phyloP scores from a whole-genome alignment of 2,329 filamentous ascomycete genomes.

The Fusarium lateritium region DNA sequence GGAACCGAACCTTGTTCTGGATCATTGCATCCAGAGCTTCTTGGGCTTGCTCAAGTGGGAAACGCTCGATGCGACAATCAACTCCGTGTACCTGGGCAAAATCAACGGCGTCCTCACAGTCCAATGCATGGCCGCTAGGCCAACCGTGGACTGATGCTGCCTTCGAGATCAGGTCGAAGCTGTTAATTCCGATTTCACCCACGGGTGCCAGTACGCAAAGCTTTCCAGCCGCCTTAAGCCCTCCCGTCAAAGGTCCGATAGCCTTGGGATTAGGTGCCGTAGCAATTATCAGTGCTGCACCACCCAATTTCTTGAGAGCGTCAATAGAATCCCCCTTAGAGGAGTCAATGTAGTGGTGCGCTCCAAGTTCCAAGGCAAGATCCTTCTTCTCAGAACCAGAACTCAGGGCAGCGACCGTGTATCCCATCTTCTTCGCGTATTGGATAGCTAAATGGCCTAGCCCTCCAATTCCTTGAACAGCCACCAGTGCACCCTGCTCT shows the following conservation, averaged over 20 bases:
- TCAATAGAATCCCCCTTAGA: constrained; percentile 63
- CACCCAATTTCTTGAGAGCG: constrained; percentile 70
- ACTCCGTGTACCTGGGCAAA: constrained; percentile 75
- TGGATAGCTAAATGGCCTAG: constrained; percentile 84
- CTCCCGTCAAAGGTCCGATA: constrained; percentile 67
- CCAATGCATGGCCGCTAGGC: constrained; percentile 73
- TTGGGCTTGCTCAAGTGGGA: constrained; percentile 67
- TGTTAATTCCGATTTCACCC: constrained; percentile 64
- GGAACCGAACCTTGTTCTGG: constrained; percentile 61
- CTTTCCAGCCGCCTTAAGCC: constrained; percentile 53
- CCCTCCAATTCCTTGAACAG: constrained; percentile 79
- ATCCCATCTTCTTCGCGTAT: constrained; percentile 83
- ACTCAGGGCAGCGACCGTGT: constrained; percentile 77
- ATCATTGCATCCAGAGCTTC: constrained; percentile 61
- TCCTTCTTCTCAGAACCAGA: constrained; percentile 76
- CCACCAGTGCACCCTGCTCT: constrained; percentile 67
- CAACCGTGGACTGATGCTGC: constrained; percentile 75
- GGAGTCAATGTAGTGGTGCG: constrained; percentile 65
- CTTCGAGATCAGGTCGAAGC: constrained; percentile 57
- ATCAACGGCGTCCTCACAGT: constrained; percentile 75
- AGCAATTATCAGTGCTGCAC: constrained; percentile 72
- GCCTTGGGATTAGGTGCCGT: constrained; percentile 73
- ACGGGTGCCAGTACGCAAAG: constrained; percentile 51
- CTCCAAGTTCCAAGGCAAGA: constrained; percentile 69
- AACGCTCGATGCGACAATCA: constrained; percentile 76